Evolutionary conservation across 352 stramenopile species (phyloP).

Genomic region (Phytopythium montanum): DNA sequence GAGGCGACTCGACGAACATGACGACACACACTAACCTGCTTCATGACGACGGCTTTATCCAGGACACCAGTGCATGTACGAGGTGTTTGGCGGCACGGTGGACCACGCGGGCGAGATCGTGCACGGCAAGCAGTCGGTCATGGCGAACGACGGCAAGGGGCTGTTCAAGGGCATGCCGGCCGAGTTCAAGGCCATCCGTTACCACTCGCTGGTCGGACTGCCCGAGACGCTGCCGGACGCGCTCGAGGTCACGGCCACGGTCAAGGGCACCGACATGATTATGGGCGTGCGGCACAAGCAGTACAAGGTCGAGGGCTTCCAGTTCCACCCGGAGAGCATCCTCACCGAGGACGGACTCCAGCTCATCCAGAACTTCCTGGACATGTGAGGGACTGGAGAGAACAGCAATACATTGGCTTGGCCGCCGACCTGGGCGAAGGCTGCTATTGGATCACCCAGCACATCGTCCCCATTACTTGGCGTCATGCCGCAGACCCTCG

Average conservation of each 20-base stretch:
- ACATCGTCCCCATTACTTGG: not conserved
- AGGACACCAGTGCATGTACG: slow-evolving; percentile 85
- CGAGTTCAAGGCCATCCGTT: slow-evolving; percentile 82
- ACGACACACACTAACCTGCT: too few relatives aligned
- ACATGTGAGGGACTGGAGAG: slow-evolving; percentile 49
- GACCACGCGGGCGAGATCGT: slow-evolving; percentile 85
- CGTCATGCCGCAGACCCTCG: not conserved
- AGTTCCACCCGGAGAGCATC: slow-evolving; percentile 89
- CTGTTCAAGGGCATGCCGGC: slow-evolving; percentile 79
- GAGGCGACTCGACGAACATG: too few relatives aligned
- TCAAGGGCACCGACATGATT: slow-evolving; percentile 86
- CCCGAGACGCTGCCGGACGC: slow-evolving; percentile 76
- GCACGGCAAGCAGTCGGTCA: slow-evolving; percentile 84
- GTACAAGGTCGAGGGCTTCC: slow-evolving; percentile 84
- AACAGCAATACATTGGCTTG: not conserved
- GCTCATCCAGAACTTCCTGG: slow-evolving; percentile 87
- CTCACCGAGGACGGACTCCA: slow-evolving; percentile 77
- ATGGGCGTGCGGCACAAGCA: slow-evolving; percentile 88
- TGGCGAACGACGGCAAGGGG: slow-evolving; percentile 81
- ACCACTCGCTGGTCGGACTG: slow-evolving; percentile 84
- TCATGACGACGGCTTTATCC: too few relatives aligned
- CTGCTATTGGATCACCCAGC: not conserved
- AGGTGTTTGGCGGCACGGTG: slow-evolving; percentile 85
- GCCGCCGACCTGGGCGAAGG: not conserved
- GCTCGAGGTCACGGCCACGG: slow-evolving; percentile 77